phyloP scores from a whole-genome alignment of 257 asterid species.

The Solanum virginianum region DNA sequence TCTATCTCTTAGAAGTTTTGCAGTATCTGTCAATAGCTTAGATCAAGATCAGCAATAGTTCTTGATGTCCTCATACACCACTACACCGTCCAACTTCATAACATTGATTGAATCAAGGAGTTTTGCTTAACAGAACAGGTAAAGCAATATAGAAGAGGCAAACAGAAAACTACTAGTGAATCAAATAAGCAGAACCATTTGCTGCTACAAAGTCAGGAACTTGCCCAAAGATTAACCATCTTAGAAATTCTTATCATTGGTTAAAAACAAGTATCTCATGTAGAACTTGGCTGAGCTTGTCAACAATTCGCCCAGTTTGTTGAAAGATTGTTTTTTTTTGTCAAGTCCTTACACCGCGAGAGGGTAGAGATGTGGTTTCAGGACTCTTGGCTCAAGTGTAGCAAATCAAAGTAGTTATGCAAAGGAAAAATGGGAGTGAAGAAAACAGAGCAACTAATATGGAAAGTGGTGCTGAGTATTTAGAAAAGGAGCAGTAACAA shows the following conservation, averaged over 20 bases:
- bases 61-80: background rate
- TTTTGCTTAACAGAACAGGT: background rate
- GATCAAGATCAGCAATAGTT: background rate
- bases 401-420: background rate
- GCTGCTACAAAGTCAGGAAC: background rate
- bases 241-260: background rate
- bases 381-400: background rate
- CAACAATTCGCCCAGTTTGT: background rate
- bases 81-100: background rate
- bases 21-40: background rate
- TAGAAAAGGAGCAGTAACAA: background rate
- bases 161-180: background rate
- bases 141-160: background rate
- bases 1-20: background rate
- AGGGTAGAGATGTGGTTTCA: background rate
- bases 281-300: background rate
- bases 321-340: background rate
- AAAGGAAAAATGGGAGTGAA: background rate
- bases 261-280: background rate
- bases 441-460: background rate
- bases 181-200: background rate
- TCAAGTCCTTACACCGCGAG: background rate
- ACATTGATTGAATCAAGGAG: background rate
- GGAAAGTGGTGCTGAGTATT: background rate
- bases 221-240: background rate